Base-by-base conservation (phyloP, 306 rosid species). In the Fragaria nilgerrensis region DNA sequence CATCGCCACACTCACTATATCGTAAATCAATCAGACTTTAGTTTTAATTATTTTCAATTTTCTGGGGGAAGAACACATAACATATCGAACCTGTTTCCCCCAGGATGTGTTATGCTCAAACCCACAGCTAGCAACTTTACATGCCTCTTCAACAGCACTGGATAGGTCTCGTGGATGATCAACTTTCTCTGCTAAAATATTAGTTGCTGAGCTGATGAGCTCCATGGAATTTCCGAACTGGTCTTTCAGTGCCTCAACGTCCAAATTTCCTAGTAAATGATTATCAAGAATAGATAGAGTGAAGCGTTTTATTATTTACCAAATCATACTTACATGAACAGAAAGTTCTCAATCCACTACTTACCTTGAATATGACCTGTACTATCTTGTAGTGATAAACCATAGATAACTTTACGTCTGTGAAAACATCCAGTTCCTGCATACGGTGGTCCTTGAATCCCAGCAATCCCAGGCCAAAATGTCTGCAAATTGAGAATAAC, bases 381-480 rank as follows among this genome's bases (percentile, higher is more conserved):
- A 29, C 41, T 17, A 34, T 64, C 59, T 53, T 77, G n/a, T 5
- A 74, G 20, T 23, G 39, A 41, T 63, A 67, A 66, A 20, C 59
- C 73, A n/a, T 81, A 81, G 7, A 94, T 82, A 61, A 90, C 84
- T 78, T 86, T 88, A 39, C 94, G 84, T 84, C 90, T 85, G 27
- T 86, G 92, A 55, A 91, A 75, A 52, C 92, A 86, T 36, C 87
- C 83, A 10, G 94, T 89, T 79, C 96, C 94, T 0, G 10, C 66
- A 20, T 87, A 86, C 16, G 78, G 2, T 4, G 83, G 74, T 75
- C 94, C 96, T 76, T 81, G 83, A 7, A 79, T 73, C 25, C 83
- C 83, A 22, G 67, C 74, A 50, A 79, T 27, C 25, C 78, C 75
- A 16, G 61, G 75, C 70, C 78, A 70, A 37, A 55, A 0, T 1